phyloP scores from a whole-genome alignment of 345 rosid genomes.

The Toxicodendron radicans region DNA sequence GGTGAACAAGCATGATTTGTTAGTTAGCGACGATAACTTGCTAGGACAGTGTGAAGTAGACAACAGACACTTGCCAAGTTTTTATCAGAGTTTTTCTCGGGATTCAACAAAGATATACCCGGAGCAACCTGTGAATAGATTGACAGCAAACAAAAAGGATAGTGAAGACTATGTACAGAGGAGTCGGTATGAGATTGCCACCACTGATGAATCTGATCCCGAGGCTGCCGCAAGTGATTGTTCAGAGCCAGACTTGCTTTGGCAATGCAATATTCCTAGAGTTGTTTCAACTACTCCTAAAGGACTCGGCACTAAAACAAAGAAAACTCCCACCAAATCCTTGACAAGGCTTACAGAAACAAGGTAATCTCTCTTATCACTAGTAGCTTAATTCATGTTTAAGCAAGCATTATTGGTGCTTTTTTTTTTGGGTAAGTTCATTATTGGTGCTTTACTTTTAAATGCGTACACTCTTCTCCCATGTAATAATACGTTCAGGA shows the following conservation, averaged over 20 bases:
- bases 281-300: conserved; percentile 35
- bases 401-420: background rate
- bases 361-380: conserved; percentile 36
- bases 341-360: conserved; percentile 44
- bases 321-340: conserved; percentile 51
- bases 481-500: too few species aligned
- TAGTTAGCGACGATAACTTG: conserved; percentile 40
- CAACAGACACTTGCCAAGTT: conserved; percentile 38
- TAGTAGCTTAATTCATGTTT: background rate
- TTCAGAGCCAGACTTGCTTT: conserved; percentile 65
- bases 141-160: conserved; percentile 39
- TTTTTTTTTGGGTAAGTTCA: too few species aligned
- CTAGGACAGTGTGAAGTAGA: conserved; percentile 36
- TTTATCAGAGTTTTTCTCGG: conserved; percentile 20
- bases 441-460: background rate
- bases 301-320: conserved; percentile 41
- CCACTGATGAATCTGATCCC: conserved; percentile 56
- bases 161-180: conserved; percentile 48
- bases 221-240: conserved; percentile 74
- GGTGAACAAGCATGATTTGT: conserved; percentile 52
- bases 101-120: conserved; percentile 46
- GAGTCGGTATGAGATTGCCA: conserved; percentile 30
- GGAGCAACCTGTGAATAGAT: conserved; percentile 25
- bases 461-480: background rate
- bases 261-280: conserved; percentile 58